Evolutionary conservation across 2,329 filamentous ascomycete genomes (phyloP), one percentile per base, ranked within the genome.

Genomic region (Helminthosporium solani): DNA sequence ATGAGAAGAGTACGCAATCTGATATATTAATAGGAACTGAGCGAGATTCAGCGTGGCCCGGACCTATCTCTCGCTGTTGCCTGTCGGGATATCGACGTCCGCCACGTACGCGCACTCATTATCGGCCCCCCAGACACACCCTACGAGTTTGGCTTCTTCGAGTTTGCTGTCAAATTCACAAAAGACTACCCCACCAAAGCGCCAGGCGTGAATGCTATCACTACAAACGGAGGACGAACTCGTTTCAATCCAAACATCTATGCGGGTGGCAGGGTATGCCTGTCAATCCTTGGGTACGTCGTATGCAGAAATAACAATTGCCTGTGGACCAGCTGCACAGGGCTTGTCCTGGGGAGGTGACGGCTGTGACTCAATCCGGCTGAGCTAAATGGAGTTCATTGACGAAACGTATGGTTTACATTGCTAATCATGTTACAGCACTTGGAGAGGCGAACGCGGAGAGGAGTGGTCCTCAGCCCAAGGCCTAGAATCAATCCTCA

Each of bases 231-330:
- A n/a, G 92, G 92, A 9, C 79, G 86, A 48, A 90, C 86, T 64
- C 85, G 94, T 7, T 97, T 97, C 76, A 96, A 96, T 63, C 94
- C 94, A 3, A 99, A 99, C 65, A 96, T 99, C 50, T 99, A 99
- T 66, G 79, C 90, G 1, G 83, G 76, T 40, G 94, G 94, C 39
- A 95, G 92, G 72, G 91, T 99, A 46, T 99, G 94, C 75, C 72
- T 99, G 83, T 95, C 90, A 6, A 95, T 95, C 61, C 75, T 95
- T 30, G 90, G 90, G 86, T 94, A 84, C 58, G 28, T 31, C 14
- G 12, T 25, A 25, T 6, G 6, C 6, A 9, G 23, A 25, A 25
- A 9, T 6, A 31, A 31, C 28, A 31, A 31, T 12, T 14, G 28
- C 28, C 5, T 12, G 14, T n/a, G 6, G 28, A n/a, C 6, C 4